Percentiles rank a stretch among this genome's conserved stretches.
phyloP scores from a whole-genome alignment of 805 yeast genomes.

The Saccharomycopsis sp. region DNA sequence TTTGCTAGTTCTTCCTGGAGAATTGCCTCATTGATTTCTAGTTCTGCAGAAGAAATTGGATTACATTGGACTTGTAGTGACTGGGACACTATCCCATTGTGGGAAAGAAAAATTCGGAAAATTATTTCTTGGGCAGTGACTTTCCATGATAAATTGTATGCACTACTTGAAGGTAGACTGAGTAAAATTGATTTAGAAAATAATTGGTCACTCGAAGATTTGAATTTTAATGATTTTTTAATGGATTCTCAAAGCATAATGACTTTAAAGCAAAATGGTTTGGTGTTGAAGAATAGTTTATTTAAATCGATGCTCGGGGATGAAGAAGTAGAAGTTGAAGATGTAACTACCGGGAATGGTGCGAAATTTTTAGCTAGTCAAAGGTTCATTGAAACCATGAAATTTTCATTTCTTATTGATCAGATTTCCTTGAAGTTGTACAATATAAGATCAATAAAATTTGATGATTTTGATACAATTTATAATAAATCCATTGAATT shows the following conservation, averaged over 20 bases:
- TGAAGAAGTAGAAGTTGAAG: conserved; percentile 15
- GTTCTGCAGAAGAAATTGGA: conserved; percentile 27
- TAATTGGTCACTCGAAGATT: conserved; percentile 25
- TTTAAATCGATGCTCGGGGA: conserved; percentile 21
- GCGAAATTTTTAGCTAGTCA: conserved; percentile 13
- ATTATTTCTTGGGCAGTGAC: conserved; percentile 25
- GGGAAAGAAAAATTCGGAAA: conserved; percentile 28
- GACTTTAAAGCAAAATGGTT: conserved; percentile 13
- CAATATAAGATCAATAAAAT: conserved; percentile 24
- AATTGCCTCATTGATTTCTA: conserved; percentile 23
- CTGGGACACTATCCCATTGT: conserved; percentile 25
- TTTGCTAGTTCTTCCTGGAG: conserved; percentile 21
- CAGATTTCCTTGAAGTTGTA: conserved; percentile 24
- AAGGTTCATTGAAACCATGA: conserved; percentile 26
- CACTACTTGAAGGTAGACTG: conserved; percentile 26
- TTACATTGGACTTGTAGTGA: conserved; percentile 25
- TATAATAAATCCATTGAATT: conserved; percentile 21
- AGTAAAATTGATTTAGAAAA: conserved; percentile 23
- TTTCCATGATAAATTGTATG: conserved; percentile 26
- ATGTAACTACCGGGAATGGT: background rate
- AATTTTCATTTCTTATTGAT: conserved; percentile 24
- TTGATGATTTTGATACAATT: conserved; percentile 24
- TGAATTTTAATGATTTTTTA: conserved; percentile 23
- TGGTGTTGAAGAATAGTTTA: conserved; percentile 20
- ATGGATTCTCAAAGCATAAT: conserved; percentile 21